Conservation (phyloP, 306 rosid species). For the Astragalus membranaceus region DNA sequence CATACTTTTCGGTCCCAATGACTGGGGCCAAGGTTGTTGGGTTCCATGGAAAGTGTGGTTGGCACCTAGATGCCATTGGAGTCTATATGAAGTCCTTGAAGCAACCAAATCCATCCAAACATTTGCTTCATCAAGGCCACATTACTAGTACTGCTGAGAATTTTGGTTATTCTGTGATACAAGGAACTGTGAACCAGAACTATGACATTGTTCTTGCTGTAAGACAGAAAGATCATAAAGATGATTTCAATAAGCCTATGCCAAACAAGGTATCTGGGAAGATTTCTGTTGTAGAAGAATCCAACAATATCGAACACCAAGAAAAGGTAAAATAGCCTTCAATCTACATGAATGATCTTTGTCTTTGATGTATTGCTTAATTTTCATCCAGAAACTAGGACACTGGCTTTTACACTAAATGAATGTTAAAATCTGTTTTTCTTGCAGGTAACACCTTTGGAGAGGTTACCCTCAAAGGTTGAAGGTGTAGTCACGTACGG, state of each 20-base stretch:
- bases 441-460: conserved; percentile 24
- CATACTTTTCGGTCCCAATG: conserved; percentile 49
- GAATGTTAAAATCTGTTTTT: background rate
- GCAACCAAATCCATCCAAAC: conserved; percentile 31
- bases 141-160: conserved; percentile 30
- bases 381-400: background rate
- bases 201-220: conserved; percentile 77
- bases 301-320: conserved; percentile 25
- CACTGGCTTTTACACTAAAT: background rate
- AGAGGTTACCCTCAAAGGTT: conserved; percentile 32
- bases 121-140: conserved; percentile 20
- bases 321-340: conserved; percentile 32
- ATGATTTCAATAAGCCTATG: conserved; percentile 37
- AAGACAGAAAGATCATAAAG: conserved; percentile 65
- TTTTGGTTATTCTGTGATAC: conserved; percentile 63
- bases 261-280: conserved; percentile 31
- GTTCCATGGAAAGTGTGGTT: conserved; percentile 68
- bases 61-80: conserved; percentile 85
- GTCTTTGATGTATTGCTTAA: conserved; percentile 9
- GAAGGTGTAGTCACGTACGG: conserved; percentile 48
- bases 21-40: conserved; percentile 73
- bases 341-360: background rate
- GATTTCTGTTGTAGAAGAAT: conserved; percentile 26
- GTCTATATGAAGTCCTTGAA: conserved; percentile 53
- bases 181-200: conserved; percentile 62